Percentiles rank a stretch among this genome's conserved stretches.
phyloP scores from a whole-genome alignment of 129 eudicot species.

The Artemisia argyi region DNA sequence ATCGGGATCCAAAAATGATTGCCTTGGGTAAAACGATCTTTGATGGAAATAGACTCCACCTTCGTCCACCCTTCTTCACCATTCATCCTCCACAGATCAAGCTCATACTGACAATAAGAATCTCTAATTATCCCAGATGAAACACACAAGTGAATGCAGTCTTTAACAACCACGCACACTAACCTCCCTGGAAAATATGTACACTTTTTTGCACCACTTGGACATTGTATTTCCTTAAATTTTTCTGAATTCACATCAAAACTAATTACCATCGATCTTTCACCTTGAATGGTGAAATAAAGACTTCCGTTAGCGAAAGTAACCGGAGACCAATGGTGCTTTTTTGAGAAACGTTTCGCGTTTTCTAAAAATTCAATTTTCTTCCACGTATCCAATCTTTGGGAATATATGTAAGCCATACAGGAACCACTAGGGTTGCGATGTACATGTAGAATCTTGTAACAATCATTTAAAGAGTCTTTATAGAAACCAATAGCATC shows the following conservation, averaged over 20 bases:
- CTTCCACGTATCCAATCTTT: not conserved
- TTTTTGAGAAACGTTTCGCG: not conserved
- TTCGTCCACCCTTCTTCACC: not conserved
- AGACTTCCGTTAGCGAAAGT: not conserved
- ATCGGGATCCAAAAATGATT: no score
- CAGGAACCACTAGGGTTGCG: not conserved
- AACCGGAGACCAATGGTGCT: not conserved
- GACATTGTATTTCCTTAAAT: not conserved
- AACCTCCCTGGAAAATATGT: not conserved
- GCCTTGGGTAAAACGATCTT: no score
- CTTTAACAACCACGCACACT: not conserved
- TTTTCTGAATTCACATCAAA: not conserved
- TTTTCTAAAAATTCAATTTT: not conserved
- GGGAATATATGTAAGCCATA: not conserved
- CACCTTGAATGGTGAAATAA: not conserved
- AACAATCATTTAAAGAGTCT: not conserved
- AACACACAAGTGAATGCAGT: constrained; percentile 2
- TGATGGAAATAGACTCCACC: not conserved
- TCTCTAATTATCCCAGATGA: not conserved
- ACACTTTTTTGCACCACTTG: not conserved
- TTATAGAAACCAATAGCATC: not conserved
- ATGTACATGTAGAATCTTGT: not conserved
- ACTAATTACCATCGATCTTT: not conserved
- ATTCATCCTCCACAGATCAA: not conserved
- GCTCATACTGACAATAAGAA: not conserved